Evolutionary conservation across 1,284 basidiomycete species (phyloP).

Genomic region (Leccinum subrobustum): DNA sequence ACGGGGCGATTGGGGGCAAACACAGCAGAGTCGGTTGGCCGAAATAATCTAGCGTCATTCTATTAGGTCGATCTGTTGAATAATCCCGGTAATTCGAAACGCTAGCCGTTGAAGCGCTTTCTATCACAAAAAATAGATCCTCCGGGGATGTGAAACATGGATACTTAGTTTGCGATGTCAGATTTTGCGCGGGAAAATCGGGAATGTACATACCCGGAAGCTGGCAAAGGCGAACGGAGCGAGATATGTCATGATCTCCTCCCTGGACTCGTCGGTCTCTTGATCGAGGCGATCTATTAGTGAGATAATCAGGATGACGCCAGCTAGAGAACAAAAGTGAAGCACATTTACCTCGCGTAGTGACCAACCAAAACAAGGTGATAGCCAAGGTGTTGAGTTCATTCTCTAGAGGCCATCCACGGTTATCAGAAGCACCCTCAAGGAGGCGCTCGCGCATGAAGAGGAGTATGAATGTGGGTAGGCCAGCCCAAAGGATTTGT

Average conservation of each 20-base stretch:
- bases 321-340: background rate
- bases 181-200: background rate
- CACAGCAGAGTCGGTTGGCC: slow-evolving; percentile 34
- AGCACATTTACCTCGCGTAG: slow-evolving; percentile 28
- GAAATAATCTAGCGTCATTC: slow-evolving; percentile 41
- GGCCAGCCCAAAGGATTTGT: slow-evolving; percentile 48
- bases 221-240: slow-evolving; percentile 47
- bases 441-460: slow-evolving; percentile 42
- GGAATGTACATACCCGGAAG: slow-evolving; percentile 42
- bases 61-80: slow-evolving; percentile 29
- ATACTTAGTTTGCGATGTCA: slow-evolving; percentile 30
- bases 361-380: slow-evolving; percentile 48
- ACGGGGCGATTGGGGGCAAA: slow-evolving; percentile 43
- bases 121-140: slow-evolving; percentile 16
- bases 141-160: slow-evolving; percentile 33
- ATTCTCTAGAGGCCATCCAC: slow-evolving; percentile 50
- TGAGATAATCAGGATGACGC: slow-evolving; percentile 1
- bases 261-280: slow-evolving; percentile 37
- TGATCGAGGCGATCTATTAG: slow-evolving; percentile 35
- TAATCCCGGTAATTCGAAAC: slow-evolving; percentile 16
- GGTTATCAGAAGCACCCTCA: slow-evolving; percentile 35
- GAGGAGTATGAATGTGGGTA: slow-evolving; percentile 40
- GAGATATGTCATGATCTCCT: slow-evolving; percentile 38
- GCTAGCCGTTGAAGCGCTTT: background rate
- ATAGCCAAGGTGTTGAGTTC: slow-evolving; percentile 46